A percentile compares a stretch with the other conserved stretches of the same genome.
These are phyloP conservation scores for Vitis hybrid DNA, from an alignment of 177 flowering plant genomes.

Conservation along the genomic window DNA sequence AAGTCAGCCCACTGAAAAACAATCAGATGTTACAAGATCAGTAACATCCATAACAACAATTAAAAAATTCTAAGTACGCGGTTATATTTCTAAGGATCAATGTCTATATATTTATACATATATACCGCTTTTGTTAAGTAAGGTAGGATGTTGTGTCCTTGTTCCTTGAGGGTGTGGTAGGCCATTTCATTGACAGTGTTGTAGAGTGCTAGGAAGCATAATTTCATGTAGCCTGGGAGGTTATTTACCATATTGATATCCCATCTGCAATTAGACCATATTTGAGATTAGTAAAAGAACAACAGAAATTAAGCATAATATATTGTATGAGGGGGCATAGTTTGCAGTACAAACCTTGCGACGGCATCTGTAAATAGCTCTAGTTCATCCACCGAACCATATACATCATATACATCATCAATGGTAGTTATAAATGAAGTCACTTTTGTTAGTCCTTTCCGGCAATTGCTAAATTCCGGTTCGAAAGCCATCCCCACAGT, in stretches of 20 bases:
- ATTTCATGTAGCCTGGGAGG: constrained; percentile 34
- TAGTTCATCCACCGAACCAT: constrained; percentile 44
- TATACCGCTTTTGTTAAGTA: constrained; percentile 26
- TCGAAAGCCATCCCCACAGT: constrained; percentile 25
- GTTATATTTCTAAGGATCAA: not conserved
- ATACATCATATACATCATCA: constrained; percentile 53
- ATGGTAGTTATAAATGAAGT: constrained; percentile 27
- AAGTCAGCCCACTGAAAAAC: constrained; percentile 38
- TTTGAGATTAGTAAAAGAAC: not conserved
- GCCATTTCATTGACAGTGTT: constrained; percentile 30
- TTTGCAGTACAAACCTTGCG: constrained; percentile 22
- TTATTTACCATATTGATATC: constrained; percentile 18
- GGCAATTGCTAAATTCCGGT: constrained; percentile 26
- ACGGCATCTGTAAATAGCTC: constrained; percentile 37
- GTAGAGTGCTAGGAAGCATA: constrained; percentile 31
- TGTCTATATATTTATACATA: not conserved
- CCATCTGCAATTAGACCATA: constrained; percentile 18
- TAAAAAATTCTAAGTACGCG: not conserved
- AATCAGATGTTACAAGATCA: not conserved
- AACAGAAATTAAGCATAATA: not conserved
- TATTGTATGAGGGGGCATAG: too few relatives aligned
- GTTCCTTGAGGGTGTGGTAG: constrained; percentile 22
- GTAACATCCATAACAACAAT: not conserved
- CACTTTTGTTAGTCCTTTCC: constrained; percentile 36
- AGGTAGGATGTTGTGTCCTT: constrained; percentile 19